phyloP scores from a whole-genome alignment of 2,329 filamentous ascomycete species.

The Thelonectria discophora region DNA sequence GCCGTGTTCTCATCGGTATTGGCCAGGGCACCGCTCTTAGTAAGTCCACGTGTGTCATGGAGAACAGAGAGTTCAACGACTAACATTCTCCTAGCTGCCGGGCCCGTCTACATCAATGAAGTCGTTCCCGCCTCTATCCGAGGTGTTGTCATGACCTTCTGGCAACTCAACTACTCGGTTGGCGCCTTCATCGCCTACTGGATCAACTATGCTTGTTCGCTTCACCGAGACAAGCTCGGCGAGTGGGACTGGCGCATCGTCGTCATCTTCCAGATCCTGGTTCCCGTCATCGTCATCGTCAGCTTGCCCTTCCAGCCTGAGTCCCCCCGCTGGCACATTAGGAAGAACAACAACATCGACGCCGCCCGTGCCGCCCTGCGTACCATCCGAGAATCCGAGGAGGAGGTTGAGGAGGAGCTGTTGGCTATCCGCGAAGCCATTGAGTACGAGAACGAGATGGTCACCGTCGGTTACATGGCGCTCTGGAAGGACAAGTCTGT shows the following conservation, averaged over 20 bases:
- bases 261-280: conserved; percentile 76
- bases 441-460: conserved; percentile 76
- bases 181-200: conserved; percentile 61
- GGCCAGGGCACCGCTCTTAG: conserved; percentile 74
- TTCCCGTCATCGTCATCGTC: conserved; percentile 68
- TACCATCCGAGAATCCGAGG: conserved; percentile 69
- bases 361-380: conserved; percentile 65
- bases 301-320: conserved; percentile 74
- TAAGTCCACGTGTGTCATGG: conserved; percentile 9
- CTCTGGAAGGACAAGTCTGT: conserved; percentile 76
- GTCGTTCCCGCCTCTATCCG: conserved; percentile 70
- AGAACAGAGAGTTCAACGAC: neutral
- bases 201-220: conserved; percentile 71
- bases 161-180: conserved; percentile 72
- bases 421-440: conserved; percentile 72
- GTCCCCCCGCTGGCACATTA: conserved; percentile 73
- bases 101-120: conserved; percentile 77
- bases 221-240: conserved; percentile 64
- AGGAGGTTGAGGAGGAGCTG: conserved; percentile 74
- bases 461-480: conserved; percentile 68
- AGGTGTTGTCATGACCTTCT: conserved; percentile 72
- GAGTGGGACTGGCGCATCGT: conserved; percentile 80
- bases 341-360: conserved; percentile 67
- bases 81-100: conserved; percentile 58
- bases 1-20: conserved; percentile 73